phyloP scores from a whole-genome alignment of 1,284 basidiomycete species.

The Coniophora puteana region DNA sequence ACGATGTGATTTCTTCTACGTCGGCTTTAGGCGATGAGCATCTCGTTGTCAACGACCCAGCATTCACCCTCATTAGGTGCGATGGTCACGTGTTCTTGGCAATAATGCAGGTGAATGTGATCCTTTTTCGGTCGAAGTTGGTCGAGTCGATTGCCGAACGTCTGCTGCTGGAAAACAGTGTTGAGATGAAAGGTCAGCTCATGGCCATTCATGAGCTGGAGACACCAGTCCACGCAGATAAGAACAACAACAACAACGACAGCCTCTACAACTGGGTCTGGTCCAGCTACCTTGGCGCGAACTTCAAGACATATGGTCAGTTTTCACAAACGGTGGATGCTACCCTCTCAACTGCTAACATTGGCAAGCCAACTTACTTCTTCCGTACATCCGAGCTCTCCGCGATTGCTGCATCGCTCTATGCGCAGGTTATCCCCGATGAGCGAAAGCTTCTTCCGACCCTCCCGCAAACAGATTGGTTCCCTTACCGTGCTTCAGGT shows the following conservation, averaged over 20 bases:
- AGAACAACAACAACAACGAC: too few relatives aligned
- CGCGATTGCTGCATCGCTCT: background rate
- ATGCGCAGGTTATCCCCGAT: background rate
- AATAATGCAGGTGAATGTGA: background rate
- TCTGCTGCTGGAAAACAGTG: background rate
- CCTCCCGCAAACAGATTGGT: background rate
- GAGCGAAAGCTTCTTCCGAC: background rate
- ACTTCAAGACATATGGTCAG: background rate
- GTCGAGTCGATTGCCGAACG: background rate
- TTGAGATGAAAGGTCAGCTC: background rate
- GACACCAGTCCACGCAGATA: background rate
- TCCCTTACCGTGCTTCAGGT: background rate
- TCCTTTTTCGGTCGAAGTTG: too few relatives aligned
- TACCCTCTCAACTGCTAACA: background rate
- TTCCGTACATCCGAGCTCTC: background rate
- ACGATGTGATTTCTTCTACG: too few relatives aligned
- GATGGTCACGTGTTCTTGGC: background rate
- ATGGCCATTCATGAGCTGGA: background rate
- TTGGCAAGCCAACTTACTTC: background rate
- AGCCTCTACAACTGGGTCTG: background rate
- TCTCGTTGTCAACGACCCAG: background rate
- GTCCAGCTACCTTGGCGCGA: background rate
- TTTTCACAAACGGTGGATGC: background rate
- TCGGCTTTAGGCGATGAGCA: background rate
- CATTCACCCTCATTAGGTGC: background rate